Evolutionary conservation across 495 filamentous ascomycete species (phyloP).

Genomic region (Evernia prunastri): DNA sequence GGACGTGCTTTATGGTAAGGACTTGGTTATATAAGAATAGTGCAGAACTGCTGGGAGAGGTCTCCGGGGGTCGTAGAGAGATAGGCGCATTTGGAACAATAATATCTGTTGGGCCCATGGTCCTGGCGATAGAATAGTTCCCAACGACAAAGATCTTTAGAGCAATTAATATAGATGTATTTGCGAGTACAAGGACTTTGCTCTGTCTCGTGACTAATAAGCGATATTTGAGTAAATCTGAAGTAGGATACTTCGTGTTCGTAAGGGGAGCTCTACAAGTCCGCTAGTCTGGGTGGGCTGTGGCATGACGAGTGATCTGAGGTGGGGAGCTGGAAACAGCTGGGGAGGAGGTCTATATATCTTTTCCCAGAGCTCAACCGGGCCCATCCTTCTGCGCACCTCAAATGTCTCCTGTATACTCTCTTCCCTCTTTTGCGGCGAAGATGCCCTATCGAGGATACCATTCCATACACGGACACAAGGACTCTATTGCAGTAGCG

Average conservation of each 20-base stretch:
- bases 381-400: background rate
- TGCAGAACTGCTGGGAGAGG: background rate
- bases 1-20: background rate
- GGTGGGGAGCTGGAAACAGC: background rate
- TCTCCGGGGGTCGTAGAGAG: background rate
- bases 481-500: background rate
- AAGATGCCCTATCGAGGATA: background rate
- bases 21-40: background rate
- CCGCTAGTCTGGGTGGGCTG: background rate
- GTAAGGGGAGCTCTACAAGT: background rate
- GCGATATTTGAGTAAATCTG: background rate
- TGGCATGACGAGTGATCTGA: background rate
- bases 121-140: background rate
- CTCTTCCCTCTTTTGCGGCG: background rate
- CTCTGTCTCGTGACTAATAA: background rate
- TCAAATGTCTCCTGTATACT: background rate
- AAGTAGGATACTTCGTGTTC: background rate
- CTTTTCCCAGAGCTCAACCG: background rate
- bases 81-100: background rate
- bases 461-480: background rate
- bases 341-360: background rate
- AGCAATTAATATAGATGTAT: background rate
- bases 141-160: background rate
- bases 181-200: background rate
- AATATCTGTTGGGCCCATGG: background rate